Conservation (phyloP, 2,329 filamentous ascomycete species). For the Fusarium veterinarium region DNA sequence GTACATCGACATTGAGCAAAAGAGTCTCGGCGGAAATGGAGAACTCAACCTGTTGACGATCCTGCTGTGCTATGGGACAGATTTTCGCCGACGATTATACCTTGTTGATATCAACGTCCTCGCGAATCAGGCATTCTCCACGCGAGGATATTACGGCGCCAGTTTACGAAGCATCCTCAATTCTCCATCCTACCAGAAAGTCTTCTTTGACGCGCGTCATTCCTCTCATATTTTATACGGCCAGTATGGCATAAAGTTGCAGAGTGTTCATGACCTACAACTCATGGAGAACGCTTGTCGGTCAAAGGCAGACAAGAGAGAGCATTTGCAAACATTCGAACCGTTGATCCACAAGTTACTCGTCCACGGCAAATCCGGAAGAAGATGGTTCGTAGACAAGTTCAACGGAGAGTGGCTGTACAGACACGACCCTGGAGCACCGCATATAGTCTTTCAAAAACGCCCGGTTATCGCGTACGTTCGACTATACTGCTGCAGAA, state of each 20-base stretch:
- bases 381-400: neutral
- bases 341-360: neutral
- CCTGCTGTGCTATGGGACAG: neutral
- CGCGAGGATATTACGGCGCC: neutral
- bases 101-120: neutral
- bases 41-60: neutral
- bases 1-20: neutral
- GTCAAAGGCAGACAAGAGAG: rapidly evolving
- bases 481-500: neutral
- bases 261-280: neutral
- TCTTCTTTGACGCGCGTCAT: neutral
- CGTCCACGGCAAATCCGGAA: rapidly evolving
- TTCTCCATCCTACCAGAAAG: neutral
- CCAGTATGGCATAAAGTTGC: neutral
- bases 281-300: neutral
- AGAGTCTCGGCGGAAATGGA: neutral
- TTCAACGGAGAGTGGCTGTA: neutral
- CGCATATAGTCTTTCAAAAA: rapidly evolving
- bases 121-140: neutral
- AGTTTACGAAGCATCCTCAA: neutral
- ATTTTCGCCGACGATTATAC: neutral
- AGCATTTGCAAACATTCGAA: rapidly evolving
- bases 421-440: rapidly evolving
- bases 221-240: rapidly evolving
- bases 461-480: rapidly evolving